These are phyloP conservation scores for Chimonanthus praecox DNA, from an alignment of 164 flowering plant species.

Conservation along the genomic window DNA sequence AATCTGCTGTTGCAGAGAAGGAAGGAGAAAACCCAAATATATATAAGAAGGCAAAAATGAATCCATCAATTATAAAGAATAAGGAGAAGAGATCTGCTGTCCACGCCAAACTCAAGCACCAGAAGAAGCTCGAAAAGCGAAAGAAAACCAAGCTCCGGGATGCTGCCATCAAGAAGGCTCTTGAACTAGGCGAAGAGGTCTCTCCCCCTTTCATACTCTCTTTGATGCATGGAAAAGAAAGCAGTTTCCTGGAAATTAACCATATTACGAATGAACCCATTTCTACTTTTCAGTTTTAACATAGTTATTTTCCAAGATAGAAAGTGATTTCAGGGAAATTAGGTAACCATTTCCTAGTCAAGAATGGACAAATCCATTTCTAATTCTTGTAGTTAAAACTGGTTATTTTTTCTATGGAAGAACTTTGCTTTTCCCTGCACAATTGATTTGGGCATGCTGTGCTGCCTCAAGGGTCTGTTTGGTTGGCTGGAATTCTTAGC, in stretches of 20 bases:
- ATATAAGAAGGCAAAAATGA: slow-evolving; percentile 29
- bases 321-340: no score
- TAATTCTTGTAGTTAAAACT: no score
- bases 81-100: slow-evolving; percentile 72
- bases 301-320: no score
- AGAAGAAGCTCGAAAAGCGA: slow-evolving; percentile 80
- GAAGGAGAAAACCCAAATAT: slow-evolving; percentile 2
- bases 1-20: background rate
- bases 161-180: slow-evolving; percentile 68
- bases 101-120: slow-evolving; percentile 66
- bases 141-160: slow-evolving; percentile 68
- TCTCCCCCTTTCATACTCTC: background rate
- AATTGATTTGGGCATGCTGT: no score
- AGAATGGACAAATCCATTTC: no score
- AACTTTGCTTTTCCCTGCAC: no score
- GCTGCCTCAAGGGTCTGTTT: no score
- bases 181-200: slow-evolving; percentile 93
- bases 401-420: no score
- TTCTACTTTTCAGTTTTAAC: background rate
- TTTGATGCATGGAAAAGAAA: no score
- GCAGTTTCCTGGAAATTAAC: no score
- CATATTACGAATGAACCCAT: background rate
- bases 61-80: slow-evolving; percentile 77
- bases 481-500: no score
- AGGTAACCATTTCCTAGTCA: no score